Percentiles rank a stretch among this genome's conserved stretches.
These are phyloP conservation scores for Rosa hybrid DNA, from an alignment of 331 rosid species.

Conservation along the genomic window DNA sequence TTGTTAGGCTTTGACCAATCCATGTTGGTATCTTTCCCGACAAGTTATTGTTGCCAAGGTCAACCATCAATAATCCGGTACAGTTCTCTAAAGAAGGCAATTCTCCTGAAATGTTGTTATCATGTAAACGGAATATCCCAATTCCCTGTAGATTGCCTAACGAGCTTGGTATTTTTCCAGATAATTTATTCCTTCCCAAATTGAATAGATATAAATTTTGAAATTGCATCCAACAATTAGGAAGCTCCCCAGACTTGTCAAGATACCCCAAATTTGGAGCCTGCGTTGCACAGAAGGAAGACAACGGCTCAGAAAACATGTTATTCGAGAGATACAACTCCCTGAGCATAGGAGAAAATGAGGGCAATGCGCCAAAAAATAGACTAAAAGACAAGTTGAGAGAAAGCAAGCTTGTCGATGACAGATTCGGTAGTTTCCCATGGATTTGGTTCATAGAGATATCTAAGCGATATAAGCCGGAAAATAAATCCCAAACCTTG, in stretches of 20 bases:
- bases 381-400: not conserved
- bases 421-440: not conserved
- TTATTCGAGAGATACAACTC: not conserved
- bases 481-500: too few relatives aligned
- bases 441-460: too few relatives aligned
- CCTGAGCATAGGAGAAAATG: too few relatives aligned
- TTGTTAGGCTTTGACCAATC: not conserved
- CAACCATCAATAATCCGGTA: rapidly evolving
- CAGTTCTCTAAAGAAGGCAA: not conserved
- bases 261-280: too few relatives aligned
- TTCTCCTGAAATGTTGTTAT: not conserved
- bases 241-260: not conserved
- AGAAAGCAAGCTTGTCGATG: not conserved
- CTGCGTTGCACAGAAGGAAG: not conserved
- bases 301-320: not conserved
- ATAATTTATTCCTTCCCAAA: not conserved
- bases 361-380: not conserved
- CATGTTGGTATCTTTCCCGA: not conserved
- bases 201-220: too few relatives aligned
- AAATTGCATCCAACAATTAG: not conserved
- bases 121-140: not conserved
- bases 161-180: not conserved
- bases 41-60: not conserved
- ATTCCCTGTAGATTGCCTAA: not conserved
- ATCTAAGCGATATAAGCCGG: too few relatives aligned